These are phyloP conservation scores for Lindgomyces ingoldianus DNA, from an alignment of 495 filamentous ascomycete species.

Conservation along the genomic window DNA sequence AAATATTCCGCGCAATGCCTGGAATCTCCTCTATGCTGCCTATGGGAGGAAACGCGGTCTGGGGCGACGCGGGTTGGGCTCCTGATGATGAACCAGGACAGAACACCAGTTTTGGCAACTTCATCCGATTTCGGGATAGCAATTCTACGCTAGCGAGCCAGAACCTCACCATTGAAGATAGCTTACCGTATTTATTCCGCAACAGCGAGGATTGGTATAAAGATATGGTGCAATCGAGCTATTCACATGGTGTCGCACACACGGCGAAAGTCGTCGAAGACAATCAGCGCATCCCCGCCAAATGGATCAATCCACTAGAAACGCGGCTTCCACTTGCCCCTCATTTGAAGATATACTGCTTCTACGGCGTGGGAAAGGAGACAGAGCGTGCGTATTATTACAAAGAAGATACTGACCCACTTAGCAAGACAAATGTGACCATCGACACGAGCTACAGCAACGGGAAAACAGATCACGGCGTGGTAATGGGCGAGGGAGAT, in stretches of 20 bases:
- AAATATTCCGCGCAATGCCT: constrained; percentile 96
- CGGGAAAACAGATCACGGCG: constrained; percentile 74
- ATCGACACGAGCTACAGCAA: constrained; percentile 80
- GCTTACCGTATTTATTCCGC: constrained; percentile 73
- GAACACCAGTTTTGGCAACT: constrained; percentile 69
- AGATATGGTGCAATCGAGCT: constrained; percentile 67
- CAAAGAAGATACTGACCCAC: constrained; percentile 67
- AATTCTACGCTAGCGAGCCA: constrained; percentile 59
- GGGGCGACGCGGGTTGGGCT: constrained; percentile 87
- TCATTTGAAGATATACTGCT: constrained; percentile 94
- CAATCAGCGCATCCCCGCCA: constrained; percentile 77
- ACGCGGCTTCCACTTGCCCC: constrained; percentile 85
- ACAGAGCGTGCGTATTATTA: constrained; percentile 94
- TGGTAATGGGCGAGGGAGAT: constrained; percentile 91
- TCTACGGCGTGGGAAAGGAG: constrained; percentile 90
- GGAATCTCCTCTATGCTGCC: constrained; percentile 95
- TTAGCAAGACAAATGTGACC: constrained; percentile 73
- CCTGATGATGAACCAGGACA: constrained; percentile 83
- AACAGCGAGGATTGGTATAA: constrained; percentile 84
- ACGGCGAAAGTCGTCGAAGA: constrained; percentile 78
- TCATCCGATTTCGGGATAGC: constrained; percentile 79
- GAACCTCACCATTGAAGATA: constrained; percentile 79
- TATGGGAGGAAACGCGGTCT: constrained; percentile 91
- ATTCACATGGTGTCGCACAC: constrained; percentile 86
- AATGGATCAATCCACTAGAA: constrained; percentile 96